Base-by-base conservation (phyloP, 768 basidiomycete species). In the Pilatotrama ljubarskyi region DNA sequence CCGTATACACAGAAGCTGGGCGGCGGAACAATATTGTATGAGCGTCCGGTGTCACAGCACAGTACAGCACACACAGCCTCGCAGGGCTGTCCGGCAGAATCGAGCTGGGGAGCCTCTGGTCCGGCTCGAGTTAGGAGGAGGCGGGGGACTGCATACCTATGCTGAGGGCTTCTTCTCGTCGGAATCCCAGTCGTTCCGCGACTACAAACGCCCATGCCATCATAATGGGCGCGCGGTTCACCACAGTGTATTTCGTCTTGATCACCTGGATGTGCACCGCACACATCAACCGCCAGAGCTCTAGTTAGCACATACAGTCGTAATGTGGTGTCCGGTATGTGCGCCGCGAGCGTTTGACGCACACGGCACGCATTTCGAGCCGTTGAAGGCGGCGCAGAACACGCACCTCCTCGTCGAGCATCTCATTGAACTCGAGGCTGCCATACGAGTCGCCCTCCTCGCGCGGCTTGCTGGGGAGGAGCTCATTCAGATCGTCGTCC, bases 161-260 rank as follows among this genome's bases (percentile, higher is more conserved):
- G 63, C 92, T 95, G 40, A 98, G 76, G 2, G 96, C 92, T 75
- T 98, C 96, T 67, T 92, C 87, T 59, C 88, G 79, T 51, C 85
- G 82, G 72, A 98, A 98, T 2, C 94, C 91, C 62, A 97, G 78
- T 38, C 86, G 80, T 66, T 93, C 91, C 3, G 92, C 90, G 25
- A 98, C 91, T 35, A 93, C 74, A 51, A 82, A 90, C 2, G 93
- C 86, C 96, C 96, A 98, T 1, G 90, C 93, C 55, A 88, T 94
- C 91, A 98, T 91, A 44, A 98, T 80, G 0, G 96, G 96, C 1
- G 96, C 95, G 22, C 96, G 86, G 72, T 98, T 98, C 44, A 92
- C 81, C 18, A 93, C 80, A 18, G 84, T 79, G 8, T 77, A 79
- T 64, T 92, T 88, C 18, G 72, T 73, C 61, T 72, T 77, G 42